Evolutionary conservation across 148 eudicot species (phyloP), one percentile per base, ranked within the genome.

Genomic region (Rhododendron ovatum): DNA sequence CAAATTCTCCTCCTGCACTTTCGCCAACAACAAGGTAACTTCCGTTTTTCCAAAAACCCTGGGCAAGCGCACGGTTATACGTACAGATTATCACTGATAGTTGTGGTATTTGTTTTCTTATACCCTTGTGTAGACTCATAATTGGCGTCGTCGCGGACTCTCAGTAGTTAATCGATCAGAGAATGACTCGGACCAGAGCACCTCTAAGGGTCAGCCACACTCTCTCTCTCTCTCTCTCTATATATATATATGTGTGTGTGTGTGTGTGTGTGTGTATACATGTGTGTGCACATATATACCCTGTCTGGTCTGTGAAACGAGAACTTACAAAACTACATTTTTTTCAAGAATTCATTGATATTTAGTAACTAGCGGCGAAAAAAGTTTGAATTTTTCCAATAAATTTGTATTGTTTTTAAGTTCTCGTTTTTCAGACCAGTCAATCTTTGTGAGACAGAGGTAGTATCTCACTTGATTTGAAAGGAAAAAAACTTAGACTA

Each of bases 81-180:
- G 0, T 20, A 8, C 43, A 37, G 10, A 18, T n/a, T 50, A 33
- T 83, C 1, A 4, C 20, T 26, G 8, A 14, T 57, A n/a, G n/a
- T 69, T 55, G 20, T 55, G 15, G 2, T 15, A 4, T 63, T 61
- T 43, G 20, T n/a, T 3, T 18, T 12, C 6, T 73, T 22, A 53
- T 22, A 84, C 24, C 69, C 80, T 81, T 71, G 2, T 50, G 24
- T n/a, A 87, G 84, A 59, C 26, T 22, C 76, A 15, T 37, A 39
- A n/a, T 43, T 37, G 26, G 39, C 89, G 86, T 18, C 87, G 84
- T 18, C 85, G 50, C 71, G 14, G 51, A 67, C 24, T 86, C 18
- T 81, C 84, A 59, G 63, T 92, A 24, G 67, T 61, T 20, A 81
- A 82, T 71, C 81, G 53, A 80, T 67, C 45, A 63, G 91, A 88